Base-by-base conservation (phyloP, 345 rosid genomes). In the Sisymbrium irio region DNA sequence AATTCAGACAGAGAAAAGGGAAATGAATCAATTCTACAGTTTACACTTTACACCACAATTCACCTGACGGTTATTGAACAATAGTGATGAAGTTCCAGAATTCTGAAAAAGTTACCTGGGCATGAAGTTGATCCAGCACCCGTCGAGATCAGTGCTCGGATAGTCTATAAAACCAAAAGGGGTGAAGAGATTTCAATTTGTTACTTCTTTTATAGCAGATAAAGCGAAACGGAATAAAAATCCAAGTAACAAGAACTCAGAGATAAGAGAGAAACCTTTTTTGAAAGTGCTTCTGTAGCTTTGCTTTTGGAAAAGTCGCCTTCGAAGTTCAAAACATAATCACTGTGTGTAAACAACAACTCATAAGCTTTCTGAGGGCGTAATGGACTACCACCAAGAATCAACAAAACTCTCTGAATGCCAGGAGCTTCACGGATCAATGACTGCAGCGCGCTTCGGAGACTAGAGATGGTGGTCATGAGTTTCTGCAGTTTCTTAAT, bases 101-200 rank as follows among this genome's bases (percentile, higher is more conserved):
- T 69, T 47, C 12, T 55, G 44, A 39, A 46, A 25, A 54, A 42
- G 57, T 42, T 78, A 92, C 97, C 99, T 79, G 97, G 92, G 74
- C 82, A 88, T 60, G 88, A 80, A 69, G 72, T 77, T 39, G 93
- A 88, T 27, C 99, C 99, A 57, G 89, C 97, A 74, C 87, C 97
- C 59, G 74, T 84, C 4, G 94, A 83, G 78, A 92, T 82, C 79
- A 95, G 77, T n/a, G 83, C 80, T 60, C 96, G 86, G 61, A 92
- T 81, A 71, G 88, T 89, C 97, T 95, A 80, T 63, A 20, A 45
- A 79, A 71, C 45, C 67, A 45, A 47, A 49, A 5, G 36, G 18
- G 7, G 37, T 12, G 20, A 33, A 18, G 33, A 37, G 40, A 27
- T 61, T 12, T 36, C 6, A 20, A 9, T 18, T 28, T 13, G 11